These are phyloP conservation scores for Pseudonitzschia pungens DNA, from an alignment of 108 stramenopile species.

Conservation along the genomic window DNA sequence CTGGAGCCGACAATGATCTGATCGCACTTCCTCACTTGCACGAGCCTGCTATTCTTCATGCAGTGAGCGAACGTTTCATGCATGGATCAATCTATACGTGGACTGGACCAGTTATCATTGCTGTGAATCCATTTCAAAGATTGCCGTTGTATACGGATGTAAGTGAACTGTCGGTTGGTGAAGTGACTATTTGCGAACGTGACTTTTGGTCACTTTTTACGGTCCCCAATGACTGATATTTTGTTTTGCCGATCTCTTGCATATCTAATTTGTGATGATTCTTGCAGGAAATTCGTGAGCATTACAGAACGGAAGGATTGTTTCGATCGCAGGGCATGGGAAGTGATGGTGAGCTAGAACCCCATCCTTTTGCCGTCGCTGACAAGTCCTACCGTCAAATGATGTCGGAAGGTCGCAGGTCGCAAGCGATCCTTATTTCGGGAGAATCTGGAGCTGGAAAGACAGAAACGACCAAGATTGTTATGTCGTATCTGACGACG, in stretches of 20 bases:
- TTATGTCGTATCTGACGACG: conserved; percentile 92
- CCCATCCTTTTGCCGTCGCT: conserved; percentile 92
- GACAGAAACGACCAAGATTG: conserved; percentile 95
- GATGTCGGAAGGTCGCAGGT: conserved; percentile 77
- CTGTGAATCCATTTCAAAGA: conserved; percentile 97
- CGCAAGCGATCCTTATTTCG: conserved; percentile 91
- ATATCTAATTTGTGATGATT: not conserved
- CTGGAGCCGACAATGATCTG: conserved; percentile 89
- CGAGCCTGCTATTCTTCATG: conserved; percentile 97
- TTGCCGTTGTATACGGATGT: conserved; percentile 89
- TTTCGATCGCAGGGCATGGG: conserved; percentile 78
- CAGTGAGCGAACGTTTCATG: conserved; percentile 85
- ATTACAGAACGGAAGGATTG: conserved; percentile 82
- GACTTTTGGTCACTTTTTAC: not conserved
- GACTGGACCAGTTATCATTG: conserved; percentile 98
- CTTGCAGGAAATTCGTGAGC: conserved; percentile 75
- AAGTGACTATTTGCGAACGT: too few species aligned
- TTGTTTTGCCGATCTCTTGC: conserved; percentile 6
- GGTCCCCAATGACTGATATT: not conserved
- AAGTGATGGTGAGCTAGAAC: conserved; percentile 63
- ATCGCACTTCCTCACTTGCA: conserved; percentile 96
- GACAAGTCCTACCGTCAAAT: conserved; percentile 91
- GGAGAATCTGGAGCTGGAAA: conserved; percentile 96
- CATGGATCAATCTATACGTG: conserved; percentile 96
- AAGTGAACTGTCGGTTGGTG: conserved; percentile 29